phyloP scores from a whole-genome alignment of 2,329 filamentous ascomycete genomes.

The Coniochaeta prunicola region DNA sequence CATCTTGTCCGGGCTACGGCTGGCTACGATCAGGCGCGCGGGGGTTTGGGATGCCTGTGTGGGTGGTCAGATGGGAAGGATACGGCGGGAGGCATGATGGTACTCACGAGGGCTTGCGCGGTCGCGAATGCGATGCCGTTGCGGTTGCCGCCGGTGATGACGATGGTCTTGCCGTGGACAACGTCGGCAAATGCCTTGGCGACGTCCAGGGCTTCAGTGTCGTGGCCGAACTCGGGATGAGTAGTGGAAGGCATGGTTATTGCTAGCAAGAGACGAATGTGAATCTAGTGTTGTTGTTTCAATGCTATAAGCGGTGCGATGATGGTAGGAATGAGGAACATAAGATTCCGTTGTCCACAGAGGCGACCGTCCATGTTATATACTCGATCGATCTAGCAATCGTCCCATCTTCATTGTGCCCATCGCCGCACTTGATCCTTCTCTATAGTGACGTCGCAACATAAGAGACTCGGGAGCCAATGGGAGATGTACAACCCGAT shows the following conservation, averaged over 20 bases:
- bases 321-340: not conserved
- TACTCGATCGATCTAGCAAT: no score
- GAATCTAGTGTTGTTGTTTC: not conserved
- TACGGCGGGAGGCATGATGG: conserved; percentile 4
- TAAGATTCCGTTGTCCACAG: not conserved
- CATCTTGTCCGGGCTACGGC: not conserved
- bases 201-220: conserved; percentile 30
- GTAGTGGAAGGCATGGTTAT: conserved; percentile 15
- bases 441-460: not conserved
- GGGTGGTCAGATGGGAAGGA: not conserved
- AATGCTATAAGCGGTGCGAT: not conserved
- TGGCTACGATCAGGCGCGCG: not conserved
- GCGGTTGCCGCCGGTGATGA: conserved; percentile 27
- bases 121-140: conserved; percentile 25
- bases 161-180: conserved; percentile 27
- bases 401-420: no score
- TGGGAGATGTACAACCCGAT: not conserved
- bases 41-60: not conserved
- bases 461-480: not conserved
- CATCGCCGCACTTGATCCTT: not conserved
- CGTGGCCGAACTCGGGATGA: conserved; percentile 23
- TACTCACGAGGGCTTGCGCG: conserved; percentile 24
- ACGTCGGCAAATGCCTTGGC: conserved; percentile 24
- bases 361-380: not conserved
- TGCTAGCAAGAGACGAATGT: not conserved